Evolutionary conservation across 345 rosid genomes (phyloP).

Genomic region (Pelargonium nanum): DNA sequence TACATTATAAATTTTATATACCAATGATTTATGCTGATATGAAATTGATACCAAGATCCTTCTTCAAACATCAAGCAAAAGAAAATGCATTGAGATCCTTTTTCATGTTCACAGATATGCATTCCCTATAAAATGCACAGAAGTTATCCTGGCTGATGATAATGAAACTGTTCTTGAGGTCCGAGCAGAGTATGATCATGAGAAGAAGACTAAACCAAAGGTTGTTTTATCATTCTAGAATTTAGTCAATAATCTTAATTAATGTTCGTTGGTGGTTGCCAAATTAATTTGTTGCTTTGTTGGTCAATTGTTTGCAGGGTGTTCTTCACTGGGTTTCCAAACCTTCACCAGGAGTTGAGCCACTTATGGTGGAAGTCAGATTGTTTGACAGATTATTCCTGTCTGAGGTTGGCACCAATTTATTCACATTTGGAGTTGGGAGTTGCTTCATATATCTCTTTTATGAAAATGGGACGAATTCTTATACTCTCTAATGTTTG

Average conservation of each 20-base stretch:
- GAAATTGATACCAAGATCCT: neutral
- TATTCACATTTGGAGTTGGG: neutral
- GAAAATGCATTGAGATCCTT: neutral
- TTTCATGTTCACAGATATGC: constrained; percentile 40
- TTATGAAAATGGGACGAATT: neutral
- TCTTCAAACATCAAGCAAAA: neutral
- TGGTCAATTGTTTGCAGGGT: constrained; percentile 36
- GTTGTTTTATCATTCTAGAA: constrained; percentile 17
- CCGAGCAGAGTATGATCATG: constrained; percentile 76
- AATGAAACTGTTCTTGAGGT: constrained; percentile 63
- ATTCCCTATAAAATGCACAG: constrained; percentile 60
- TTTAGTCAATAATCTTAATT: neutral
- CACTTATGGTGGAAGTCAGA: constrained; percentile 78
- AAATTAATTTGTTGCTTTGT: neutral
- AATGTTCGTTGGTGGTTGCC: neutral
- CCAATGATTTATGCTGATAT: neutral
- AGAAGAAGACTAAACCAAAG: constrained; percentile 83
- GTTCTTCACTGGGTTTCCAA: constrained; percentile 95
- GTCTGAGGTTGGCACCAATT: constrained; percentile 50
- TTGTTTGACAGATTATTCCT: constrained; percentile 79
- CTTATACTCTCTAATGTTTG: constrained; percentile 13
- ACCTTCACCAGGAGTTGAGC: constrained; percentile 51
- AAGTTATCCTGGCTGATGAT: constrained; percentile 61
- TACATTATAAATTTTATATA: neutral
- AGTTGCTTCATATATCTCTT: neutral